Evolutionary conservation across 169 alveolate genomes (phyloP), one percentile per base, ranked within the genome.

Genomic region (Eimeria falciformis): DNA sequence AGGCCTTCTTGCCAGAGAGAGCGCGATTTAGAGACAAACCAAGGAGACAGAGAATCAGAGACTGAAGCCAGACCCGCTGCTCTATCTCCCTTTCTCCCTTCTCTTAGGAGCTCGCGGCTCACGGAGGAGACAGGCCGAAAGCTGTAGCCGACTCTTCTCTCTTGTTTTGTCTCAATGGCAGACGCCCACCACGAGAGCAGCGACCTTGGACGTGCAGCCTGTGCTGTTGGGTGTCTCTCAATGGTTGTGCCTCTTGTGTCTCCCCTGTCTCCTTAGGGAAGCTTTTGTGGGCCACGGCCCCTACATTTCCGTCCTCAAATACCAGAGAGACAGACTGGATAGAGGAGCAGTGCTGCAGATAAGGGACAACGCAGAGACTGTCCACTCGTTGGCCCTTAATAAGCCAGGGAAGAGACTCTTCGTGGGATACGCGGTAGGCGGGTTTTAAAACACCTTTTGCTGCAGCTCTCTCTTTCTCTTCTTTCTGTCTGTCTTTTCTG

Each of bases 351-450:
- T 29, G 29, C 90, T 82, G 62, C 55, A 25, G 37, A 56, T 58
- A 14, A 21, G 37, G 14, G 90, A 29, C 40, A 58, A 37, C 56
- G 55, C 77, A n/a, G 62, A 43, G 23, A 12, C 77, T 1, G 90
- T 58, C 21, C 78, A 50, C 62, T 58, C 66, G 62, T 11, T 58
- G 65, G 78, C 45, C 25, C 43, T 18, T 62, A 46, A 58, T 45
- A 21, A 56, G 43, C 12, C 2, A 33, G 55, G 25, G 50, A 47
- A 79, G 33, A 69, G 73, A 11, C 89, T 79, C 18, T 45, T 79
- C 89, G 89, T 53, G 37, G 89, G 89, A 33, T 79, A 79, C 89
- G 75, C 46, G 17, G 89, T 53, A 79, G 3, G 89, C 62, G 14
- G 62, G 5, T n/a, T 5, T 14, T 7, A 7, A 58, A 9, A 9